Conservation (phyloP, 768 basidiomycete genomes). For the Podaxis sp. region DNA sequence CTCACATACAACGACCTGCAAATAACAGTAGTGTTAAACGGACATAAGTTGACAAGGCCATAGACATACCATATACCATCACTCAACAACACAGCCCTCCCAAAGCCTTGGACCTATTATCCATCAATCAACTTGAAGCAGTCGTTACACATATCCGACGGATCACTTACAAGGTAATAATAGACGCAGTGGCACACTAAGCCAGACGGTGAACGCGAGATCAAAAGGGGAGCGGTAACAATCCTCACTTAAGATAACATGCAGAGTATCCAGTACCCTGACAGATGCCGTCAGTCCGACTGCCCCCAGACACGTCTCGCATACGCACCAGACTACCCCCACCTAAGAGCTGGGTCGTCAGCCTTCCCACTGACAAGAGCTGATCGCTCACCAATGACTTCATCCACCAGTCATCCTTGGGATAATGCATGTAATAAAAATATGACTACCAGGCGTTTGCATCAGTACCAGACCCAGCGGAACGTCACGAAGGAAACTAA, state of each 20-base stretch:
- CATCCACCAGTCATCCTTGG: conserved; percentile 27
- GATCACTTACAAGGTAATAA: conserved; percentile 34
- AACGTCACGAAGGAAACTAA: background rate
- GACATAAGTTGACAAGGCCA: background rate
- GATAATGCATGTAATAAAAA: conserved; percentile 38
- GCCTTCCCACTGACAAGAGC: background rate
- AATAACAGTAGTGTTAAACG: background rate
- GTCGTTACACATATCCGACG: background rate
- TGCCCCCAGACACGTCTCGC: background rate
- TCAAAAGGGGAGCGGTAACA: background rate
- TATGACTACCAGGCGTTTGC: conserved; percentile 25
- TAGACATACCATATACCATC: conserved; percentile 35
- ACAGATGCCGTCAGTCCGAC: background rate
- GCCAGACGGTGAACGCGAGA: background rate
- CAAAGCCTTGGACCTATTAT: conserved; percentile 34
- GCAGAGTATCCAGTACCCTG: conserved; percentile 37
- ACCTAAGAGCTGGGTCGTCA: conserved; percentile 21
- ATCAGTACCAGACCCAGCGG: background rate
- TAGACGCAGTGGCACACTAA: conserved; percentile 40
- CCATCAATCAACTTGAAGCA: background rate
- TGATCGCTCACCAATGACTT: conserved; percentile 29
- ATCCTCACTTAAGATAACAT: conserved; percentile 35
- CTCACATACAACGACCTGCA: conserved; percentile 33
- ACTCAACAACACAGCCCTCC: conserved; percentile 21
- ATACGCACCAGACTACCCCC: conserved; percentile 28